Evolutionary conservation across 345 rosid genomes (phyloP).

Genomic region (Aquilaria malaccensis): DNA sequence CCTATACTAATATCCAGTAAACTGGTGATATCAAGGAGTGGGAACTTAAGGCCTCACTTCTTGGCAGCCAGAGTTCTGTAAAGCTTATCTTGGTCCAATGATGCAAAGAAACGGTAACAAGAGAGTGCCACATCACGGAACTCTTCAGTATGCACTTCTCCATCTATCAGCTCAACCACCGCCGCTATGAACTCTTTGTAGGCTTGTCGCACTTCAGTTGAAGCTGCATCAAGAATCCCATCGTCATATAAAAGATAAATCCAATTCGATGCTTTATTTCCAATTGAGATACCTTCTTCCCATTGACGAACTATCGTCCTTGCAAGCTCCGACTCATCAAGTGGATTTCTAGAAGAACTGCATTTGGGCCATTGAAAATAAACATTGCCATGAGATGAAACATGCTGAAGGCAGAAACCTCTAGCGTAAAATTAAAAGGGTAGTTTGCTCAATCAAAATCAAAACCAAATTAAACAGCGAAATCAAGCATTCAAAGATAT

Average conservation of each 20-base stretch:
- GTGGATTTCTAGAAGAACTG: constrained; percentile 30
- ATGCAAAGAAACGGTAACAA: constrained; percentile 45
- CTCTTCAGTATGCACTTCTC: constrained; percentile 77
- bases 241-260: constrained; percentile 3
- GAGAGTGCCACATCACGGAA: constrained; percentile 63
- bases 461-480: neutral
- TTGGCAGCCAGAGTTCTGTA: constrained; percentile 28
- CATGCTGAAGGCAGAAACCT: too few species aligned
- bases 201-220: constrained; percentile 68
- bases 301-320: constrained; percentile 70
- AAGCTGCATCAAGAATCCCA: constrained; percentile 45
- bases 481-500: too few species aligned
- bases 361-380: constrained; percentile 11
- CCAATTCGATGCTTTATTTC: constrained; percentile 4
- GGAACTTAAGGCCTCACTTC: constrained; percentile 32
- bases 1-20: constrained; percentile 2
- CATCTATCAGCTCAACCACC: constrained; percentile 65
- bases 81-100: constrained; percentile 35
- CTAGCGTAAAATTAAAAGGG: neutral
- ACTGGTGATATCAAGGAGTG: neutral
- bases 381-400: neutral
- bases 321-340: constrained; percentile 72
- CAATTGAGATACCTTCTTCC: constrained; percentile 62
- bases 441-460: neutral
- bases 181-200: constrained; percentile 77